Conservation (phyloP, 1,284 basidiomycete genomes). For the Ceratobasidium sp. region DNA sequence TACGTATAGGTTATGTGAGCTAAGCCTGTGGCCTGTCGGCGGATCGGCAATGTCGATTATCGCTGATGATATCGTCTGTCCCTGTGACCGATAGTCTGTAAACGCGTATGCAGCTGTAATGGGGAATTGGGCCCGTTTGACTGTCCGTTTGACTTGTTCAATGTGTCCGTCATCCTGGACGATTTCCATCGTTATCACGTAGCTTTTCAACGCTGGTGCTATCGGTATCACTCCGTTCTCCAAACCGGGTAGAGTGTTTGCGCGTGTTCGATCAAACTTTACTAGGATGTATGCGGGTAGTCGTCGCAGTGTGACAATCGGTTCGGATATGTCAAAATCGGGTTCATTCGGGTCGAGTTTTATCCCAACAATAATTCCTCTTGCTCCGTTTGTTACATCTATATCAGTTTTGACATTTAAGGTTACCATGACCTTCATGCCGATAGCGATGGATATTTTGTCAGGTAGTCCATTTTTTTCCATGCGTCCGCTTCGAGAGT, state of each 20-base stretch:
- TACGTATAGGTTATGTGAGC: constrained; percentile 35
- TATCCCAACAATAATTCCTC: constrained; percentile 43
- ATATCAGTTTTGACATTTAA: constrained; percentile 42
- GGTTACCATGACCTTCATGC: constrained; percentile 55
- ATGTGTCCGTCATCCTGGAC: constrained; percentile 13
- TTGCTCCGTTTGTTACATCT: constrained; percentile 42
- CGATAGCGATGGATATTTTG: constrained; percentile 57
- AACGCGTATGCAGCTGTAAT: constrained; percentile 44
- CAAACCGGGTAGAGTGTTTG: constrained; percentile 1
- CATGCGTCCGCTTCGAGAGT: background rate
- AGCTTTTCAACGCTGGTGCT: constrained; percentile 48
- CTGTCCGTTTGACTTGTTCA: constrained; percentile 11
- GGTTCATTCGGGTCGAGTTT: constrained; percentile 22
- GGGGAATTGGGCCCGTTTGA: constrained; percentile 37
- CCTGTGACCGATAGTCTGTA: constrained; percentile 39
- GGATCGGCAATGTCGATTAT: constrained; percentile 35
- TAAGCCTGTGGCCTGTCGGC: constrained; percentile 18
- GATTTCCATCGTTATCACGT: constrained; percentile 22
- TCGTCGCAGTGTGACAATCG: constrained; percentile 6
- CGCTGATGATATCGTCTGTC: constrained; percentile 30
- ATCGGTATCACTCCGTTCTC: constrained; percentile 31
- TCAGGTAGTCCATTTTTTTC: background rate
- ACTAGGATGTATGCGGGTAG: constrained; percentile 45
- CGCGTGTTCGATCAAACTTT: constrained; percentile 40
- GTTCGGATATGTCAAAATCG: background rate